Percentiles rank a stretch among this genome's conserved stretches.
Conservation (phyloP, 2,329 filamentous ascomycete genomes). For the Xylaria sp. region DNA sequence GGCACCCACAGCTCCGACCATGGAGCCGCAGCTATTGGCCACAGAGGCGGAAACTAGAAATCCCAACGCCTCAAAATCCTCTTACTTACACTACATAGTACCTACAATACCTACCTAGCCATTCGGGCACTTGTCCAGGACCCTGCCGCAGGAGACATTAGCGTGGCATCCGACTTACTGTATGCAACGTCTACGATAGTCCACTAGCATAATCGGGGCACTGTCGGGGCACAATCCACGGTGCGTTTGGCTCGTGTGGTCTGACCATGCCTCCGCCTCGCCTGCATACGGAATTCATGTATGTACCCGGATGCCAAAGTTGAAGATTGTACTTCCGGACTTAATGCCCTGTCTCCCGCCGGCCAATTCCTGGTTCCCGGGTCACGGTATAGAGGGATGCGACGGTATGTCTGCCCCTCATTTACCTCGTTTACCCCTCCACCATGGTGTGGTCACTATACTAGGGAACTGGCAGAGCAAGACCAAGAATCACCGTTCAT, state of each 20-base stretch:
- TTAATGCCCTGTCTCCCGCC: not conserved
- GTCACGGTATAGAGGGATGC: constrained; percentile 1
- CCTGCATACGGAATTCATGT: not conserved
- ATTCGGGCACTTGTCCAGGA: constrained; percentile 5
- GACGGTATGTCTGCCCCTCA: constrained; percentile 15
- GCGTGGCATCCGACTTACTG: constrained; percentile 22
- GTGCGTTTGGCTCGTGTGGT: not conserved
- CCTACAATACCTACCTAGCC: not conserved
- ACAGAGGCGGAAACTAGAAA: not conserved
- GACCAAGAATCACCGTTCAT: too few species aligned
- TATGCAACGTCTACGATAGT: not conserved
- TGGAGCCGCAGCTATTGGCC: constrained; percentile 25
- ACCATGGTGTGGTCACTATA: not conserved
- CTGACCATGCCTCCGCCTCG: not conserved
- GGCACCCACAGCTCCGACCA: constrained; percentile 24
- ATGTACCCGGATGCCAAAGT: not conserved
- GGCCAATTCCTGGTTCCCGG: constrained; percentile 16
- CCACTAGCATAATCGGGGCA: not conserved
- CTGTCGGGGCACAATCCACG: too few species aligned
- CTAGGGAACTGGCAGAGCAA: too few species aligned
- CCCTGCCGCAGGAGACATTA: not conserved
- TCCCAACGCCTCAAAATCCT: not conserved
- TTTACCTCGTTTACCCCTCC: constrained; percentile 26
- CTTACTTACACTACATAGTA: not conserved
- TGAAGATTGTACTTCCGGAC: not conserved